Evolutionary conservation across 78 protist genomes (phyloP).

Genomic region (Isochrysis galbana): DNA sequence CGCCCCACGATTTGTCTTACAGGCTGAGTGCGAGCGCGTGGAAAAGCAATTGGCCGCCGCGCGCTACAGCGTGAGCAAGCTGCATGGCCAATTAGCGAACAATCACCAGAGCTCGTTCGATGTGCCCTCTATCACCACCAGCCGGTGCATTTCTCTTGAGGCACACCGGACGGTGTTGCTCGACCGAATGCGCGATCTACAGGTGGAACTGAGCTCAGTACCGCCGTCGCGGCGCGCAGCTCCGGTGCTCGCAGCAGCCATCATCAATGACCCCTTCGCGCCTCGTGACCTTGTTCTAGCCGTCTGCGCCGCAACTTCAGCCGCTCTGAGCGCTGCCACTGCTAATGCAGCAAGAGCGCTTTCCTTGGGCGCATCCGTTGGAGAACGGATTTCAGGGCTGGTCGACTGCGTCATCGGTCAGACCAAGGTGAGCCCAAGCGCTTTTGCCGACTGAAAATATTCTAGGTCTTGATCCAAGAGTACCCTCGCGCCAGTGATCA

Average conservation of each 20-base stretch:
- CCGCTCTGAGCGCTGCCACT: not conserved
- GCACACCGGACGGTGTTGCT: not conserved
- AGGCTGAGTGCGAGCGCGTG: too few relatives aligned
- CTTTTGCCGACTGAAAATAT: too few relatives aligned
- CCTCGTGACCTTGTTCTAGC: not conserved
- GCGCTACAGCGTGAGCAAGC: too few relatives aligned
- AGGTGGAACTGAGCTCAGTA: not conserved
- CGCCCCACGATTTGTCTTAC: too few relatives aligned
- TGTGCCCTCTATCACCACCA: too few relatives aligned
- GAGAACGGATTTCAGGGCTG: not conserved
- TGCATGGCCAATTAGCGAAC: too few relatives aligned
- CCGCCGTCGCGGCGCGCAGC: not conserved
- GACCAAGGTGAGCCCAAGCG: not conserved
- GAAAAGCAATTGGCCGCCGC: too few relatives aligned
- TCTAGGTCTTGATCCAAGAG: too few relatives aligned
- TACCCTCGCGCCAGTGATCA: too few relatives aligned
- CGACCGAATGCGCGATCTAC: not conserved
- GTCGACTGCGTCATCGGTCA: not conserved
- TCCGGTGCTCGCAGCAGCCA: not conserved
- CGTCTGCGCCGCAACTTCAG: not conserved
- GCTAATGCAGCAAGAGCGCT: not conserved
- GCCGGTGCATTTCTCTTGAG: not conserved
- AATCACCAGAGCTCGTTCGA: too few relatives aligned
- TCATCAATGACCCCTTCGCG: not conserved
- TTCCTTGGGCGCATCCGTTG: not conserved